Percentiles rank a stretch among this genome's conserved stretches.
Conservation (phyloP, 2,329 filamentous ascomycete species). For the Nothophoma quercina region DNA sequence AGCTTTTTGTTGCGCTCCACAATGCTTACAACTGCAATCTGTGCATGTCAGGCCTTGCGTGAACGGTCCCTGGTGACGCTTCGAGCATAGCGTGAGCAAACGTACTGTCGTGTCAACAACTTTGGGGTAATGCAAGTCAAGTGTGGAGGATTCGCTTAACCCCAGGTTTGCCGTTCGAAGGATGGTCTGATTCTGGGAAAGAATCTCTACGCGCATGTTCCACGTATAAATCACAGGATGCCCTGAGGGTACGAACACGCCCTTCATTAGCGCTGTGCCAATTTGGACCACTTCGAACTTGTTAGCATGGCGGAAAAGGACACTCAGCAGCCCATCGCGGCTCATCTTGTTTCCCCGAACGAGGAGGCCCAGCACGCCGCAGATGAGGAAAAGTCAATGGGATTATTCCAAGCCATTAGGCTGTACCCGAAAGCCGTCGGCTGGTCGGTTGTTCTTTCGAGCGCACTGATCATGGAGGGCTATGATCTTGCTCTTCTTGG, state of each 20-base stretch:
- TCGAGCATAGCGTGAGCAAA: constrained; percentile 13
- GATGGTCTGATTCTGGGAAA: constrained; percentile 2
- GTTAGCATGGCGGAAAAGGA: constrained; percentile 33
- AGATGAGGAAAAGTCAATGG: constrained; percentile 56
- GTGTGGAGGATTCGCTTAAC: constrained; percentile 25
- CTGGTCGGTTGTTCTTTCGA: constrained; percentile 85
- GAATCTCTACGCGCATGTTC: constrained; percentile 21
- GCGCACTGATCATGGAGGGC: constrained; percentile 87
- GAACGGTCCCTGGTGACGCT: not conserved
- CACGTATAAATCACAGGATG: constrained; percentile 23
- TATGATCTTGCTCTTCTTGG: constrained; percentile 82
- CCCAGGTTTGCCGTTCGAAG: constrained; percentile 8
- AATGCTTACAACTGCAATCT: no score
- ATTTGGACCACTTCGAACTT: not conserved
- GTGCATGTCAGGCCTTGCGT: not conserved
- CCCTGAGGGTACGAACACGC: not conserved
- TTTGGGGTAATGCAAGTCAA: constrained; percentile 19
- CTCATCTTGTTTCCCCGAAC: constrained; percentile 27
- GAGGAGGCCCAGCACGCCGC: constrained; percentile 49
- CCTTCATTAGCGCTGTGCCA: not conserved
- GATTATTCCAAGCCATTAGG: constrained; percentile 74
- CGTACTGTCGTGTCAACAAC: constrained; percentile 4
- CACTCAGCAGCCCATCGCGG: constrained; percentile 16
- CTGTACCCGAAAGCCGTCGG: constrained; percentile 85
- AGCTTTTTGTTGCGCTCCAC: not conserved